Evolutionary conservation across 192 early-diverging fungal species (phyloP).

Genomic region (Endogone sp.): DNA sequence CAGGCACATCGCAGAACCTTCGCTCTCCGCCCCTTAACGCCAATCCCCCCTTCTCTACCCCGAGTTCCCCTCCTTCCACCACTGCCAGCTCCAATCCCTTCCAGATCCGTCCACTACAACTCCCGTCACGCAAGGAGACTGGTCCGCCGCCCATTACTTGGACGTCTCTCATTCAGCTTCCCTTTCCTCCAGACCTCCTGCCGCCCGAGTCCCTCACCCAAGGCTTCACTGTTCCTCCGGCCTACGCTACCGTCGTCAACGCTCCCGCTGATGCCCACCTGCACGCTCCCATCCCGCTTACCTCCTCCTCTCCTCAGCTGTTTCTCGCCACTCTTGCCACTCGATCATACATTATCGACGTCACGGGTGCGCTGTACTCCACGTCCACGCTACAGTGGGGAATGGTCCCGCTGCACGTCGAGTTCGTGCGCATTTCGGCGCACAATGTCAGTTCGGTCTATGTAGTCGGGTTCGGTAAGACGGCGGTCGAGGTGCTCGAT

Average conservation of each 20-base stretch:
- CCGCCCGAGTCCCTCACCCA: conserved; percentile 20
- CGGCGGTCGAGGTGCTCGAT: conserved; percentile 21
- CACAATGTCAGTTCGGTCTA: conserved; percentile 5
- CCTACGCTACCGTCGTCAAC: conserved; percentile 22
- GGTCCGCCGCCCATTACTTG: conserved; percentile 15
- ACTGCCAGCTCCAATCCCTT: conserved; percentile 9
- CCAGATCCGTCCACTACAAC: too few relatives aligned
- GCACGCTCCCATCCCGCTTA: conserved; percentile 21
- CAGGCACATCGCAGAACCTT: neutral
- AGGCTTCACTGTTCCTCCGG: conserved; percentile 25
- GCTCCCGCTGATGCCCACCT: conserved; percentile 7
- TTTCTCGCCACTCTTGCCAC: conserved; percentile 25
- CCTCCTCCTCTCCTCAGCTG: conserved; percentile 20
- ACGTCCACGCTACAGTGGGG: conserved; percentile 20
- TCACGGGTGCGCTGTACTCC: conserved; percentile 22
- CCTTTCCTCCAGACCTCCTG: conserved; percentile 25
- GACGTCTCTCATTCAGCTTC: conserved; percentile 25
- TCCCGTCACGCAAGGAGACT: too few relatives aligned
- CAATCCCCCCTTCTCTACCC: neutral
- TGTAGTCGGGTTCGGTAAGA: conserved; percentile 20
- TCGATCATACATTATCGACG: conserved; percentile 28
- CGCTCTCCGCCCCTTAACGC: neutral
- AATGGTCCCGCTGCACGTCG: conserved; percentile 18
- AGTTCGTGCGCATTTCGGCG: conserved; percentile 10
- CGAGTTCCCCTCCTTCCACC: conserved; percentile 2